Conservation (phyloP, 2,329 filamentous ascomycete species). For the Trichoderma lentiforme region DNA sequence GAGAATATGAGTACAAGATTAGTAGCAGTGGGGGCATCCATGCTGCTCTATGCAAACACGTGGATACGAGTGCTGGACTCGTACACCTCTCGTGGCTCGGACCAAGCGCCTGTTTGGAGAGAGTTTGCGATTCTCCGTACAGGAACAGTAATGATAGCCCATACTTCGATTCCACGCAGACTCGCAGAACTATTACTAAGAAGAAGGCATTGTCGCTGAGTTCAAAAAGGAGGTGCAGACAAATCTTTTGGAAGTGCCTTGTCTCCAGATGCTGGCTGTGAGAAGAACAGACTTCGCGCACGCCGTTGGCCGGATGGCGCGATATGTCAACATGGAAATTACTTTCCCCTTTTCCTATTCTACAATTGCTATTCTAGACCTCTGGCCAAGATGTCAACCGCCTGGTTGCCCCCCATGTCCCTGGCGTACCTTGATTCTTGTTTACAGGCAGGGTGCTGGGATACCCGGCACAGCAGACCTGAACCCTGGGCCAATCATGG, state of each 20-base stretch:
- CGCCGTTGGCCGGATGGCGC: slow-evolving; percentile 4
- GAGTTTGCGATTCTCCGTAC: background rate
- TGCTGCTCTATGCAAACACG: background rate
- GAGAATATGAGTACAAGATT: background rate
- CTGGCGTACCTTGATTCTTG: background rate
- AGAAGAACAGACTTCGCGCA: background rate
- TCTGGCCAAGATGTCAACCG: slow-evolving; percentile 3
- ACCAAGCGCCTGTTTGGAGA: background rate
- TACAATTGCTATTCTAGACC: background rate
- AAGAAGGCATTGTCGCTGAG: background rate
- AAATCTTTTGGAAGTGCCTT: background rate
- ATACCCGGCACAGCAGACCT: background rate
- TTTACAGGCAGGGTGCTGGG: background rate
- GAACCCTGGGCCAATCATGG: slow-evolving; percentile 7
- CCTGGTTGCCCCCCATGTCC: background rate
- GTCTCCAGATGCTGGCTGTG: background rate
- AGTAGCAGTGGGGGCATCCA: background rate
- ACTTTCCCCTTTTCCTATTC: background rate
- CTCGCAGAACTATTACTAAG: background rate
- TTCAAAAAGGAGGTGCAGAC: slow-evolving; percentile 5
- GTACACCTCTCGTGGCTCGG: background rate
- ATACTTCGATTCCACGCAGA: background rate
- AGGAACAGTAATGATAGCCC: background rate
- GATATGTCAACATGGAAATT: background rate
- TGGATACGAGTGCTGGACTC: background rate